Evolutionary conservation across 1,284 basidiomycete genomes (phyloP).

Genomic region (Rhodotorula sp.): DNA sequence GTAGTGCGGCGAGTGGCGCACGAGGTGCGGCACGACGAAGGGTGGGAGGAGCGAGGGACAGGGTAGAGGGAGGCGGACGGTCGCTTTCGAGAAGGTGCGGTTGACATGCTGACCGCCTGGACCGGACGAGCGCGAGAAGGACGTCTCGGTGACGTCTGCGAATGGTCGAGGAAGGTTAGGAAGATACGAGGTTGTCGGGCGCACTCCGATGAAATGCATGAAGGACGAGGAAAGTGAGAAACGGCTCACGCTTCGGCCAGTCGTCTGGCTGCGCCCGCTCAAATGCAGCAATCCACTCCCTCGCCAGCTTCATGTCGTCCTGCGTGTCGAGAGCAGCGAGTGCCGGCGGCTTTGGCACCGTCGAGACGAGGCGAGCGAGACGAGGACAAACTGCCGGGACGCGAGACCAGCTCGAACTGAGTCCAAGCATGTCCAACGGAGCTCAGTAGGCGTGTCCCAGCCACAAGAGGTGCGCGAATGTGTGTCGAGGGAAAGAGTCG

Average conservation of each 20-base stretch:
- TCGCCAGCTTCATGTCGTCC: slow-evolving; percentile 29
- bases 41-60: slow-evolving; percentile 23
- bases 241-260: slow-evolving; percentile 31
- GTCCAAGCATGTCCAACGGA: background rate
- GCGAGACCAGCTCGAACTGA: background rate
- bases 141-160: slow-evolving; percentile 32
- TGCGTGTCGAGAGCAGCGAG: slow-evolving; percentile 15
- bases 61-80: slow-evolving; percentile 36
- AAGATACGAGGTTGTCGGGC: background rate
- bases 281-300: slow-evolving; percentile 27
- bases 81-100: slow-evolving; percentile 45
- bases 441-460: no score
- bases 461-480: no score
- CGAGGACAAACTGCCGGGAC: background rate
- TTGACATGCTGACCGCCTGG: slow-evolving; percentile 47
- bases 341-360: slow-evolving; percentile 3
- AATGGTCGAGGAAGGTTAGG: background rate
- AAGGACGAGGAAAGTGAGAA: background rate
- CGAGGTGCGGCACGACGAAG: slow-evolving; percentile 17
- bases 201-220: background rate
- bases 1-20: slow-evolving; percentile 29
- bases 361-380: background rate
- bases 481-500: background rate
- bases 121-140: slow-evolving; percentile 42
- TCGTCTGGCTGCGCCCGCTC: background rate